Evolutionary conservation across 495 filamentous ascomycete species (phyloP).

Genomic region (Clavariopsis aquatica): DNA sequence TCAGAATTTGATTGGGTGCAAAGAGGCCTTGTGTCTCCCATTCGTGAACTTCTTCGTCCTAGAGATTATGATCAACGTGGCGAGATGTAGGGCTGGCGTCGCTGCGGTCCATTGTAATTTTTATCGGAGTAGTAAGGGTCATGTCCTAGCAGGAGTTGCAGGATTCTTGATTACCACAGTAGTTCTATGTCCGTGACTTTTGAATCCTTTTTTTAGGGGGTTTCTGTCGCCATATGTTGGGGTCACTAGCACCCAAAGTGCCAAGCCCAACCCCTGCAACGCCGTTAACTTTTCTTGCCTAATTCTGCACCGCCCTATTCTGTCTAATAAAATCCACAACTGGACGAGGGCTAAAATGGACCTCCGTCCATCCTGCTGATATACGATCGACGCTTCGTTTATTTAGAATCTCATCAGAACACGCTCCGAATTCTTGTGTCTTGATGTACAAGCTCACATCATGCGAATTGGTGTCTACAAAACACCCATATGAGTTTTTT

Average conservation of each 20-base stretch:
- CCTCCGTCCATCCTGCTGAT: too few species aligned
- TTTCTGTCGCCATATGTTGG: background rate
- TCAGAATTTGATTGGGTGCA: too few species aligned
- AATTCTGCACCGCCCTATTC: slow-evolving; percentile 1
- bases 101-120: too few species aligned
- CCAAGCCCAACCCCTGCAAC: slow-evolving; percentile 1
- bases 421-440: background rate
- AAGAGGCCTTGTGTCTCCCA: too few species aligned
- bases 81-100: too few species aligned
- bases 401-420: slow-evolving; percentile 2
- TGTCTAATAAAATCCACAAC: too few species aligned
- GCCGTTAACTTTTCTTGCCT: background rate
- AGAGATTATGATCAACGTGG: too few species aligned
- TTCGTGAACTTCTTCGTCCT: too few species aligned
- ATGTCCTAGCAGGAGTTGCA: too few species aligned
- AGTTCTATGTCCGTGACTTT: slow-evolving; percentile 1
- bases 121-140: too few species aligned
- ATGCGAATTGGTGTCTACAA: slow-evolving; percentile 2
- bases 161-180: background rate
- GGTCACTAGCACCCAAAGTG: background rate
- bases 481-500: background rate
- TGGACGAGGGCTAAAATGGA: too few species aligned
- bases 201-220: background rate
- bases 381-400: too few species aligned
- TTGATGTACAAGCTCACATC: slow-evolving; percentile 1